A percentile compares a stretch with the other conserved stretches of the same genome.
Conservation (phyloP, 139 green algal species). For the Astrephomene gubernaculifera region DNA sequence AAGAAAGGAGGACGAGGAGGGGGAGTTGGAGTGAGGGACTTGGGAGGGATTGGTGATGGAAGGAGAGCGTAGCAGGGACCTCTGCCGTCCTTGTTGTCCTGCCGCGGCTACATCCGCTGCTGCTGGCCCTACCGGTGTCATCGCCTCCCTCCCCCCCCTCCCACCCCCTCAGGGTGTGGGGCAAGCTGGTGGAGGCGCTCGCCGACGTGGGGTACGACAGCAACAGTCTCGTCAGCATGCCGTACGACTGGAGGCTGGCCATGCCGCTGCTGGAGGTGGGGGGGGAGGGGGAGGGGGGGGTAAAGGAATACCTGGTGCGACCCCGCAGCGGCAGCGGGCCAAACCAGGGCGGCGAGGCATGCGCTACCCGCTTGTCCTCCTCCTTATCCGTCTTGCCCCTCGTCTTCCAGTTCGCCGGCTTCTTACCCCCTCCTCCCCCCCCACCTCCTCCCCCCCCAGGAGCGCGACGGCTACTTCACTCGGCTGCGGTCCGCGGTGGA, state of each 20-base stretch:
- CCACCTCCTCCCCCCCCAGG: not conserved
- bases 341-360: no score
- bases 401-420: no score
- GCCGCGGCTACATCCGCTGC: not conserved
- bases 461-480: slow-evolving; percentile 72
- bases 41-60: not conserved
- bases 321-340: no score
- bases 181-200: slow-evolving; percentile 76
- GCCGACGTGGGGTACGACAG: slow-evolving; percentile 83
- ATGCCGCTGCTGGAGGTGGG: slow-evolving; percentile 72
- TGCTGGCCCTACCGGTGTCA: not conserved
- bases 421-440: no score
- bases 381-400: no score
- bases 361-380: no score
- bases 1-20: not conserved
- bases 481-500: slow-evolving; percentile 64
- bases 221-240: slow-evolving; percentile 70
- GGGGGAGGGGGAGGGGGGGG: not conserved
- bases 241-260: slow-evolving; percentile 88
- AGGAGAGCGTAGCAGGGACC: not conserved
- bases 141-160: not conserved
- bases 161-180: slow-evolving; percentile 77
- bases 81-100: not conserved
- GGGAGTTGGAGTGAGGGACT: no score
- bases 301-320: no score